Evolutionary conservation across 2,329 filamentous ascomycete genomes (phyloP), one percentile per base, ranked within the genome.

Genomic region (Trichoderma sp.): DNA sequence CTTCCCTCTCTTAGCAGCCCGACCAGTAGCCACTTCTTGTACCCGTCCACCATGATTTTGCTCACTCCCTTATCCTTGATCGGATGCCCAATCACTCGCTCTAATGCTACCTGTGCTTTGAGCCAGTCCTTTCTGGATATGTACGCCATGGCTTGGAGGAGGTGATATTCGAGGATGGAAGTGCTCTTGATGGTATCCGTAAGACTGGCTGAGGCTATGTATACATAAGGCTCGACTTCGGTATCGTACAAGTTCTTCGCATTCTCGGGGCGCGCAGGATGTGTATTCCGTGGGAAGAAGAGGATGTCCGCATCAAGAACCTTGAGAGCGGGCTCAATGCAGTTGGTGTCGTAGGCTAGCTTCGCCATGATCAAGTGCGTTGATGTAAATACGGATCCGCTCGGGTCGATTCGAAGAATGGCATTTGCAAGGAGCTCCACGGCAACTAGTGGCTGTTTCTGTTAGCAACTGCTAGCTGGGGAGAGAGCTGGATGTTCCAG

Each of bases 11-110:
- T 85, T 21, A 99, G 83, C 70, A 98, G 85, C 68, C 90, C 89
- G 11, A 94, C 87, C 18, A 99, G 83, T 9, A 97, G 79, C 92
- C 94, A 98, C 81, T 95, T 97, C 83, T 95, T 97, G 84, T 97
- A 95, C 6, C 93, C 93, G 75, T 97, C 94, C 4, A 92, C 85
- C 92, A 96, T 96, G 65, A 97, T 86, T 79, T 90, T 91, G 80
- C 91, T 95, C 14, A 89, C 85, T 43, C 89, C 86, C 36, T 86
- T 84, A 24, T 90, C 90, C 66, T 84, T 85, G 0, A 86, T 84
- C 0, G 94, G 93, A 71, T 91, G 90, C 3, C 90, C 88, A 43
- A 97, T 84, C 57, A 89, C 87, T 72, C 88, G 86, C 75, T 90
- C 88, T 30, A 94, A 85, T 34, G 90, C 89, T 47, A 85, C 85